These are phyloP conservation scores for Cytospora chrysosperma DNA, from an alignment of 2,329 filamentous ascomycete species.

Conservation along the genomic window DNA sequence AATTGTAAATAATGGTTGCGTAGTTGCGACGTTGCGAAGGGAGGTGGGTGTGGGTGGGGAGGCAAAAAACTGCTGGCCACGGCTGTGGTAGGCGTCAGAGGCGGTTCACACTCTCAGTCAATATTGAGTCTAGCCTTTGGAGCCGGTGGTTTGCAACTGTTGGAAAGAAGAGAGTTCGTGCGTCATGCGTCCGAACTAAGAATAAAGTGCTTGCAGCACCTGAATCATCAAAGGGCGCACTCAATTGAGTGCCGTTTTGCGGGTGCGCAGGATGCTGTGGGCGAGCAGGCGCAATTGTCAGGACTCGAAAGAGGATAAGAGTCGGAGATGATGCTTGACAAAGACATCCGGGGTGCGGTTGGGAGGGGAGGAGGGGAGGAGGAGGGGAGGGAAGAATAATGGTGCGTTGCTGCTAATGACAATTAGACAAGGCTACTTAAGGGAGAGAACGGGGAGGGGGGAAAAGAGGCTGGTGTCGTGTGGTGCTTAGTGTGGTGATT, in stretches of 20 bases:
- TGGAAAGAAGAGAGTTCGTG: neutral
- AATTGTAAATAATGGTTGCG: constrained; percentile 15
- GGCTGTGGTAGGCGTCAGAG: neutral
- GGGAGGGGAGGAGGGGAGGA: neutral
- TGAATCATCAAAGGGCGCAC: constrained; percentile 2
- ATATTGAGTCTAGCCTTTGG: neutral
- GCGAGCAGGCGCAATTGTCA: neutral
- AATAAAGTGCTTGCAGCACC: constrained; percentile 18
- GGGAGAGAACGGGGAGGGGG: neutral
- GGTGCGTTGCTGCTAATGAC: no score
- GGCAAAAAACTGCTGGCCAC: neutral
- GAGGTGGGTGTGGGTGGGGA: constrained; percentile 10
- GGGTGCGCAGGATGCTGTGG: neutral
- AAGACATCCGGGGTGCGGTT: constrained; percentile 13
- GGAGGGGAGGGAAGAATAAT: neutral
- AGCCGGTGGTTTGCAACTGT: neutral
- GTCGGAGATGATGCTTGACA: neutral
- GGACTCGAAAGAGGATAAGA: constrained; percentile 8
- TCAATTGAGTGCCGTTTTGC: neutral
- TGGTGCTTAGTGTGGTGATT: no score
- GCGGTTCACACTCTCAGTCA: neutral
- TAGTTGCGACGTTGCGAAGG: constrained; percentile 12
- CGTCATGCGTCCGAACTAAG: neutral
- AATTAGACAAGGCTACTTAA: neutral
- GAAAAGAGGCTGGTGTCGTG: neutral